Evolutionary conservation across 2,329 filamentous ascomycete genomes (phyloP).

Genomic region (Sporothrix humicola): DNA sequence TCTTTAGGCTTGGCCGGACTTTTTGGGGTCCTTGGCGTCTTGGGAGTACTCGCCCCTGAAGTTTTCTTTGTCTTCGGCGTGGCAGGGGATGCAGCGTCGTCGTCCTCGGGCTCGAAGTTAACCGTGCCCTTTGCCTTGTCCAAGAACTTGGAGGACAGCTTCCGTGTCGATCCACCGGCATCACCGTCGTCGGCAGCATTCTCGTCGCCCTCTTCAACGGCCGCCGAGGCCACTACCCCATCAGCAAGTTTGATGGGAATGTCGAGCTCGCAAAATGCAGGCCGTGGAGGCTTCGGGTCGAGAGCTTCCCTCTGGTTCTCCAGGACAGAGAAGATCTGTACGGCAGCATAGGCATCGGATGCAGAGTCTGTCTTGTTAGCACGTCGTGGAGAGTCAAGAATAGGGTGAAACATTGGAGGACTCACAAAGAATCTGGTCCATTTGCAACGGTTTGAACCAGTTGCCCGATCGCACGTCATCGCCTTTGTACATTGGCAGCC

Average conservation of each 20-base stretch:
- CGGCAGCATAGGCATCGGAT: conserved; percentile 79
- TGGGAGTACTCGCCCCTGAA: conserved; percentile 5
- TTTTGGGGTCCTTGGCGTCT: conserved; percentile 23
- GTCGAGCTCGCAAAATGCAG: conserved; percentile 70
- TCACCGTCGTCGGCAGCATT: conserved; percentile 37
- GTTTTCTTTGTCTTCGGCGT: conserved; percentile 15
- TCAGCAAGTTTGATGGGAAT: conserved; percentile 65
- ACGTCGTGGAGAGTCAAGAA: too few relatives aligned
- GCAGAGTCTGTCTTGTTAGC: conserved; percentile 67
- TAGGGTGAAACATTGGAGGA: conserved; percentile 31
- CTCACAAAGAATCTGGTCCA: conserved; percentile 73
- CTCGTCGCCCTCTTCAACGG: conserved; percentile 44
- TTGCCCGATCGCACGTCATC: conserved; percentile 71
- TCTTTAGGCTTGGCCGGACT: conserved; percentile 45
- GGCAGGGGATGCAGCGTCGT: conserved; percentile 26
- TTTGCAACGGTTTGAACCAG: conserved; percentile 69
- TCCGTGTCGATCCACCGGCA: neutral
- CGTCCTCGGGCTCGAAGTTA: conserved; percentile 40
- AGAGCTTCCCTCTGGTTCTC: conserved; percentile 71
- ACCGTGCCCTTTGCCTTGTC: conserved; percentile 39
- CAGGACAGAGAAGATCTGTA: conserved; percentile 74
- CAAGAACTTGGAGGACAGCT: conserved; percentile 37
- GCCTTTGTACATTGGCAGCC: conserved; percentile 77
- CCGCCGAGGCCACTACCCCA: conserved; percentile 44
- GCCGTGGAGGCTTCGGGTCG: conserved; percentile 72